A percentile compares a stretch with the other conserved stretches of the same genome.
These are phyloP conservation scores for Tetracladium marchalianum DNA, from an alignment of 495 filamentous ascomycete genomes.

Conservation along the genomic window DNA sequence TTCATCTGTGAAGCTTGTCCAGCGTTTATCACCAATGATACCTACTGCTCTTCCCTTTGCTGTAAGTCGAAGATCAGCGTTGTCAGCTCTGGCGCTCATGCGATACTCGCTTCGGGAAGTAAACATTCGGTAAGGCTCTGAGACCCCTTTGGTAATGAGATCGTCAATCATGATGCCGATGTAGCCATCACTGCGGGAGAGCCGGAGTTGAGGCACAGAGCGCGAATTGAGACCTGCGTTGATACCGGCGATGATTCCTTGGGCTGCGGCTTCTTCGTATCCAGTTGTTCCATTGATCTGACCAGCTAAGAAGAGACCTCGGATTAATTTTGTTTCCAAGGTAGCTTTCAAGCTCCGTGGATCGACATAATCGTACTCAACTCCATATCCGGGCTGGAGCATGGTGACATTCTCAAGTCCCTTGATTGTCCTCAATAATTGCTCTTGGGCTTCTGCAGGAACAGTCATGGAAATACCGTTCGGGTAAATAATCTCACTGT, in stretches of 20 bases:
- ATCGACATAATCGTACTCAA: slow-evolving; percentile 98
- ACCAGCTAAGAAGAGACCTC: slow-evolving; percentile 83
- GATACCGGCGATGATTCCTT: slow-evolving; percentile 86
- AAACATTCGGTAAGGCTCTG: slow-evolving; percentile 98
- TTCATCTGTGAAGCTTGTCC: slow-evolving; percentile 56
- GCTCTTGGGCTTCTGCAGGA: slow-evolving; percentile 73
- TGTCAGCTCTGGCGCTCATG: slow-evolving; percentile 83
- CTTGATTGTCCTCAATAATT: slow-evolving; percentile 70
- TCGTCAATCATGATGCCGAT: slow-evolving; percentile 99
- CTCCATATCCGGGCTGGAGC: slow-evolving; percentile 94
- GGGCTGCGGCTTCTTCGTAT: slow-evolving; percentile 93
- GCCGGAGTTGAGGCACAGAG: slow-evolving; percentile 47
- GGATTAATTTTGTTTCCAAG: slow-evolving; percentile 87
- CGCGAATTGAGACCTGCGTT: slow-evolving; percentile 80
- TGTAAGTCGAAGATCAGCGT: slow-evolving; percentile 84
- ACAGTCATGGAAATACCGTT: slow-evolving; percentile 97
- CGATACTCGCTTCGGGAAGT: slow-evolving; percentile 93
- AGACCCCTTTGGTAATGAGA: slow-evolving; percentile 92
- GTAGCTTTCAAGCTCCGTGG: slow-evolving; percentile 78
- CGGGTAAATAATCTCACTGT: slow-evolving; percentile 86
- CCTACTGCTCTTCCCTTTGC: slow-evolving; percentile 65
- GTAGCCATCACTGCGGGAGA: slow-evolving; percentile 83
- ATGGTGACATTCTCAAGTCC: slow-evolving; percentile 86
- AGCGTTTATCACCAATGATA: slow-evolving; percentile 69
- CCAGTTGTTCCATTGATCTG: slow-evolving; percentile 98